phyloP scores from a whole-genome alignment of 768 basidiomycete species.

The Podaxis rugospora region DNA sequence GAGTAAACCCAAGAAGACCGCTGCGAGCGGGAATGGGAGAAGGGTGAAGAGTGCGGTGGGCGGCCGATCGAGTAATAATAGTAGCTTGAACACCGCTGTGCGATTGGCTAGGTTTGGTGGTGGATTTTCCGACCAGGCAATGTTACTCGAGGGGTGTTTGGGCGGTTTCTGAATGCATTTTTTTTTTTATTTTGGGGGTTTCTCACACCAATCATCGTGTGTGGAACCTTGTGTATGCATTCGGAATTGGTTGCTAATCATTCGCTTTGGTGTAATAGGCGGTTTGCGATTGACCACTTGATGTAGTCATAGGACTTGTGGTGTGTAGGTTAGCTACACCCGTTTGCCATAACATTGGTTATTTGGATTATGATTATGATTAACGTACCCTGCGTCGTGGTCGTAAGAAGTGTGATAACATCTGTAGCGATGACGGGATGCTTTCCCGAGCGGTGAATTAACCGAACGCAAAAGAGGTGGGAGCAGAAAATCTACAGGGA shows the following conservation, averaged over 20 bases:
- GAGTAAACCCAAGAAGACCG: slow-evolving; percentile 8
- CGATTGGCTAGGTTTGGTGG: slow-evolving; percentile 12
- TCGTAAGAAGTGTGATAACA: background rate
- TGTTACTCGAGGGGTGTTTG: slow-evolving; percentile 24
- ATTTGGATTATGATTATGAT: background rate
- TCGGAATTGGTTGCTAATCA: background rate
- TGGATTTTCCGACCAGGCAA: slow-evolving; percentile 10
- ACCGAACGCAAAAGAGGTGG: background rate
- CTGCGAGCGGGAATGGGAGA: background rate
- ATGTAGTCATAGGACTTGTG: background rate
- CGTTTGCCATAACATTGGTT: background rate
- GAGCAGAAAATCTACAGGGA: background rate
- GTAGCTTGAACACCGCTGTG: slow-evolving; percentile 2
- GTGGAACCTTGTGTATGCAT: background rate
- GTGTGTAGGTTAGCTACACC: background rate
- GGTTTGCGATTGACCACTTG: background rate
- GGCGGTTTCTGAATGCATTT: slow-evolving; percentile 22
- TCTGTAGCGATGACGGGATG: background rate
- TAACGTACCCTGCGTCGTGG: background rate
- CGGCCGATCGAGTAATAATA: slow-evolving; percentile 2
- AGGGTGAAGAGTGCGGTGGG: slow-evolving; percentile 7
- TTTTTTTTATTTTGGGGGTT: background rate
- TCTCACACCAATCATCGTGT: background rate
- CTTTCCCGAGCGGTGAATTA: background rate
- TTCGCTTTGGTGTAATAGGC: background rate